Evolutionary conservation across 2,329 filamentous ascomycete species (phyloP).

Genomic region (Xenosphaeropsis pyriputrescens): DNA sequence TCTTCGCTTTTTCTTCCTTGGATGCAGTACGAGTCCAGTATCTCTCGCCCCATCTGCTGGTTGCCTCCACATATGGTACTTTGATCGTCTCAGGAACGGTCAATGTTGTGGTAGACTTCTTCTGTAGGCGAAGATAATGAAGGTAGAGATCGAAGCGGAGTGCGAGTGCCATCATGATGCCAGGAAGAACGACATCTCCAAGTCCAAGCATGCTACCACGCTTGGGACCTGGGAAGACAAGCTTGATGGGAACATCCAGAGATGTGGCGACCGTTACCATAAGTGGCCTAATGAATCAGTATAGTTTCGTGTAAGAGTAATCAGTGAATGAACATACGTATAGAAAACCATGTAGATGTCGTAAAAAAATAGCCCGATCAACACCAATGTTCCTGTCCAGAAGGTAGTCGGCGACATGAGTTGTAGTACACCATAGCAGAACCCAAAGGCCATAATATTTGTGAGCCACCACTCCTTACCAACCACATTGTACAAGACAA

Average conservation of each 20-base stretch:
- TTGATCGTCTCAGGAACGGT: slow-evolving; percentile 23
- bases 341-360: slow-evolving; percentile 91
- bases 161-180: slow-evolving; percentile 77
- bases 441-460: slow-evolving; percentile 75
- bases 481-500: slow-evolving; percentile 14
- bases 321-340: slow-evolving; percentile 33
- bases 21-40: slow-evolving; percentile 48
- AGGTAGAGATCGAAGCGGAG: slow-evolving; percentile 85
- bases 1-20: slow-evolving; percentile 9
- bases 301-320: background rate
- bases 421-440: slow-evolving; percentile 71
- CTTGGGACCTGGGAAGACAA: slow-evolving; percentile 58
- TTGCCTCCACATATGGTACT: slow-evolving; percentile 38
- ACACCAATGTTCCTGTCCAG: slow-evolving; percentile 61
- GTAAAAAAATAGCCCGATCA: slow-evolving; percentile 77
- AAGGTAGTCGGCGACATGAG: slow-evolving; percentile 85
- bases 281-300: slow-evolving; percentile 37
- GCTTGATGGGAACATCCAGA: slow-evolving; percentile 84
- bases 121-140: slow-evolving; percentile 59
- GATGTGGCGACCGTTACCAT: slow-evolving; percentile 82
- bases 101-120: slow-evolving; percentile 19
- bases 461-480: slow-evolving; percentile 36
- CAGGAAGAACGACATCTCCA: slow-evolving; percentile 87
- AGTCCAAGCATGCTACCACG: slow-evolving; percentile 72
- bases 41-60: slow-evolving; percentile 67